phyloP scores from a whole-genome alignment of 495 filamentous ascomycete genomes.

The Daldinia vernicosa region DNA sequence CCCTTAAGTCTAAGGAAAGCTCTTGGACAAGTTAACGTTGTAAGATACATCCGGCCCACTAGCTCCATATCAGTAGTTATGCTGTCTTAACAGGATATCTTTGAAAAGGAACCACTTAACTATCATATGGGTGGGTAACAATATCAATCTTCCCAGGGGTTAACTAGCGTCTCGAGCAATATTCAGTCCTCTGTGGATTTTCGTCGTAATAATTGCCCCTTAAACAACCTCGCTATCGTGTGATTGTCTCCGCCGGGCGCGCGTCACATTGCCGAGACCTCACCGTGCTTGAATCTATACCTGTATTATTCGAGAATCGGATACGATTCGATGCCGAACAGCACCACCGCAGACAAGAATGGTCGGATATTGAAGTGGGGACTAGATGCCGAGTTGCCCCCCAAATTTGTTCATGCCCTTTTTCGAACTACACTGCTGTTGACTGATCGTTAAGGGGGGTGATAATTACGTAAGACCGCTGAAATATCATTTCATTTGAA shows the following conservation, averaged over 20 bases:
- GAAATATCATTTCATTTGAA: background rate
- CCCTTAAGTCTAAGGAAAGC: background rate
- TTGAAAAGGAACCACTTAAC: too few species aligned
- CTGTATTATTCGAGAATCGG: background rate
- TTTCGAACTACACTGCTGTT: too few species aligned
- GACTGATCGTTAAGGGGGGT: background rate
- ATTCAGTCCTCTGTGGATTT: too few species aligned
- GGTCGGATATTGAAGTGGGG: background rate
- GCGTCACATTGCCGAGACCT: background rate
- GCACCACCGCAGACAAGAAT: too few species aligned
- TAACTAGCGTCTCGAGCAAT: too few species aligned
- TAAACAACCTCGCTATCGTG: background rate
- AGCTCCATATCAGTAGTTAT: background rate
- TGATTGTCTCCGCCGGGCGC: background rate
- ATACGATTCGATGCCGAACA: background rate
- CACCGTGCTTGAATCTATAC: background rate
- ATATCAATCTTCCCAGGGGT: background rate
- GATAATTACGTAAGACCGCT: background rate
- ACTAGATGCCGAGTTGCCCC: background rate
- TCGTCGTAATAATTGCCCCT: background rate
- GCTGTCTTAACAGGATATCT: too few species aligned
- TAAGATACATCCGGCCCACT: background rate
- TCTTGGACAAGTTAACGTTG: background rate
- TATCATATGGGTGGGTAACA: background rate
- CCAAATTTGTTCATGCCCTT: too few species aligned